These are phyloP conservation scores for Nemania diffusa DNA, from an alignment of 2,329 filamentous ascomycete genomes.

Conservation along the genomic window DNA sequence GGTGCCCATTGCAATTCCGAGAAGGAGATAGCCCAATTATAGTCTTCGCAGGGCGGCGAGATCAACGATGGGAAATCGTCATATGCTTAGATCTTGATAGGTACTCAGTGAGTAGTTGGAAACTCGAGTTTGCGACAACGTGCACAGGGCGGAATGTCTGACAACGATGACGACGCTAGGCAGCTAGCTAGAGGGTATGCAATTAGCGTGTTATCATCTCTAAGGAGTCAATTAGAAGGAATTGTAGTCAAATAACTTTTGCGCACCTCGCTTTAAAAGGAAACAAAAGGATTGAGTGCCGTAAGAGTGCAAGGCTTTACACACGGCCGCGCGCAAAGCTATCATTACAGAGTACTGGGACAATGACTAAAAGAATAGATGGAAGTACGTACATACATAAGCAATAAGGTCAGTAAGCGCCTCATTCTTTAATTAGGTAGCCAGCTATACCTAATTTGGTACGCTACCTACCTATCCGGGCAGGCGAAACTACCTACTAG, in stretches of 20 bases:
- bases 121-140: not conserved
- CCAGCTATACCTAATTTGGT: too few relatives aligned
- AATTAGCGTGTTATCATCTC: not conserved
- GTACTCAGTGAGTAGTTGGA: too few relatives aligned
- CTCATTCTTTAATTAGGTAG: too few relatives aligned
- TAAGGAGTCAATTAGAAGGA: not conserved
- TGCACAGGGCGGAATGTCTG: not conserved
- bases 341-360: too few relatives aligned
- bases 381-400: too few relatives aligned
- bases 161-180: not conserved
- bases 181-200: not conserved
- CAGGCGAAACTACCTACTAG: too few relatives aligned
- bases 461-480: too few relatives aligned
- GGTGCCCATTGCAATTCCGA: conserved; percentile 47
- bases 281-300: not conserved
- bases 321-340: not conserved
- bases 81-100: not conserved
- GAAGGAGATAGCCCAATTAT: not conserved
- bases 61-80: conserved; percentile 2
- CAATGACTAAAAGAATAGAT: too few relatives aligned
- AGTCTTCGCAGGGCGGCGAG: not conserved
- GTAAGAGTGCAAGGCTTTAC: not conserved
- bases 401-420: too few relatives aligned
- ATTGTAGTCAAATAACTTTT: not conserved
- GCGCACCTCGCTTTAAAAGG: not conserved